These are phyloP conservation scores for Camellia sinensis DNA, from an alignment of 148 eudicot genomes.

Conservation along the genomic window DNA sequence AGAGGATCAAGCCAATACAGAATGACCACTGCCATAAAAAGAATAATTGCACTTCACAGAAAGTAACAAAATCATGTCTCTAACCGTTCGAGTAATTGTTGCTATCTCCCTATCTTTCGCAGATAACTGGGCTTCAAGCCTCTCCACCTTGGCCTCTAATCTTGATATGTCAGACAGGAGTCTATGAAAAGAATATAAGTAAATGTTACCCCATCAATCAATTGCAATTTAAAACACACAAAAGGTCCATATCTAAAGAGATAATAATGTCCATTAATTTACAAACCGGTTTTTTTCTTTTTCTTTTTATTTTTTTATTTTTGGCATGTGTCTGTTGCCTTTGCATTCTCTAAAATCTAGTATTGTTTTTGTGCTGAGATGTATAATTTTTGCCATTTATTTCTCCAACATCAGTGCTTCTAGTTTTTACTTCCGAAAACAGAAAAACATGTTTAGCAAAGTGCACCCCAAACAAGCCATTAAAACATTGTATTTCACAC, in stretches of 20 bases:
- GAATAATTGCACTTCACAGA: not conserved
- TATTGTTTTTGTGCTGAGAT: not conserved
- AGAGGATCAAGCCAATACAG: conserved; percentile 1
- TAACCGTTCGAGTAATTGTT: conserved; percentile 87
- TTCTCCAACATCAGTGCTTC: not conserved
- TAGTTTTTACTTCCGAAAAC: not conserved
- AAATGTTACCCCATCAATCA: not conserved
- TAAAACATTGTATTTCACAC: not conserved
- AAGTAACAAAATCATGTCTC: conserved; percentile 14
- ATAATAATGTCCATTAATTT: not conserved
- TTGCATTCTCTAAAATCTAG: not conserved
- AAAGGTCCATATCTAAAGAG: not conserved
- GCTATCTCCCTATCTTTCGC: conserved; percentile 96
- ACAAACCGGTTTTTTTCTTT: no score
- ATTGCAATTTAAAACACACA: not conserved
- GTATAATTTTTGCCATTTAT: not conserved
- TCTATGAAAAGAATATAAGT: conserved; percentile 31
- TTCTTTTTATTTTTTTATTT: not conserved
- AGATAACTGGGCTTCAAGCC: conserved; percentile 75
- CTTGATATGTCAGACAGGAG: conserved; percentile 90
- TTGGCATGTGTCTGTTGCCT: not conserved
- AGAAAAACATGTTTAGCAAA: not conserved
- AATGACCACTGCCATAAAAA: not conserved
- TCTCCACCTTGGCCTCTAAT: conserved; percentile 92
- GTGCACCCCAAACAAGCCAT: not conserved